phyloP scores from a whole-genome alignment of 345 rosid genomes.

The Populus ilicifolia region DNA sequence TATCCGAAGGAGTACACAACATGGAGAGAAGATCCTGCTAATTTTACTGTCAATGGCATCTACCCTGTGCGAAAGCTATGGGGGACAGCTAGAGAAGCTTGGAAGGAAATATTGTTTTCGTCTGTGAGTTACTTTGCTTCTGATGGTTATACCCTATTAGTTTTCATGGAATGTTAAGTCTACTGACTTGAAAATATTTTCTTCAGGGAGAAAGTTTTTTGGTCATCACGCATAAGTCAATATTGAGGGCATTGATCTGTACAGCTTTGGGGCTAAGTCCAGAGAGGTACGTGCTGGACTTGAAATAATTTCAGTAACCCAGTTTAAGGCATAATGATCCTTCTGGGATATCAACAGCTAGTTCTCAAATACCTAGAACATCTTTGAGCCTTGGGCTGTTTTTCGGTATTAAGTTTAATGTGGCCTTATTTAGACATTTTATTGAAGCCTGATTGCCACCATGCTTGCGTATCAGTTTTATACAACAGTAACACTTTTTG shows the following conservation, averaged over 20 bases:
- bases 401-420: too few relatives aligned
- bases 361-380: not conserved
- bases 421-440: not conserved
- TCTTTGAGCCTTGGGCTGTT: too few relatives aligned
- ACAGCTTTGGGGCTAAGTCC: slow-evolving; percentile 59
- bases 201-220: slow-evolving; percentile 48
- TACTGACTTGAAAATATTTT: slow-evolving; percentile 15
- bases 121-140: slow-evolving; percentile 35
- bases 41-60: slow-evolving; percentile 52
- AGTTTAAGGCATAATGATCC: not conserved
- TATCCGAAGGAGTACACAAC: slow-evolving; percentile 48
- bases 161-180: slow-evolving; percentile 1
- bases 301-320: not conserved
- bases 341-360: not conserved
- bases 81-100: slow-evolving; percentile 61
- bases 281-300: slow-evolving; percentile 41
- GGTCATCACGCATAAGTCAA: slow-evolving; percentile 65
- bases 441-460: not conserved
- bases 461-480: not conserved
- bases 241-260: slow-evolving; percentile 58
- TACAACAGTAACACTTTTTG: not conserved
- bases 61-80: slow-evolving; percentile 53
- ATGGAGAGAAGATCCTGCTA: slow-evolving; percentile 65
- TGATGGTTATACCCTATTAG: not conserved
- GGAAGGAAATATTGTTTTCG: slow-evolving; percentile 55